Conservation (phyloP, 306 rosid genomes). For the Malus fusca region DNA sequence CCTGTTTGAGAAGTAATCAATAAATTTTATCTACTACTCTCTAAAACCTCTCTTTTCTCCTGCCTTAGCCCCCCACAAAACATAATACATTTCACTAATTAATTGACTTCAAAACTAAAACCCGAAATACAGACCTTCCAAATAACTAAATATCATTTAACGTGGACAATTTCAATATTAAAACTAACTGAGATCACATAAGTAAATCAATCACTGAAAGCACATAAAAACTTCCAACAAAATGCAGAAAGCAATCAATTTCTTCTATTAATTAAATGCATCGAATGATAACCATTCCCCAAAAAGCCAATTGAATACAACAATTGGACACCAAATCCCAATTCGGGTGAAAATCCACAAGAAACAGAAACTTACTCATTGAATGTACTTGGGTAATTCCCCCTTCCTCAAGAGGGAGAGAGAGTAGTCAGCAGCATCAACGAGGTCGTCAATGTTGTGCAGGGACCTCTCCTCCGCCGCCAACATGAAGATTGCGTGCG, state of each 20-base stretch:
- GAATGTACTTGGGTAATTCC: constrained; percentile 38
- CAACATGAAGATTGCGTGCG: constrained; percentile 59
- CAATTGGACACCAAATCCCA: not conserved
- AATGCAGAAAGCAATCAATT: not conserved
- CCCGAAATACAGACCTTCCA: not conserved
- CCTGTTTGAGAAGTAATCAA: not conserved
- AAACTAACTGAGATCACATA: not conserved
- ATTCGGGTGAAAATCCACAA: not conserved
- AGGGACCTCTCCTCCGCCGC: constrained; percentile 73
- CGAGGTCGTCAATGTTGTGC: constrained; percentile 70
- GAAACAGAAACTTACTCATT: constrained; percentile 18
- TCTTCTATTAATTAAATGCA: not conserved
- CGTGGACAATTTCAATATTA: not conserved
- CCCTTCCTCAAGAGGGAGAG: constrained; percentile 55
- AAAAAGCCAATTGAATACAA: not conserved
- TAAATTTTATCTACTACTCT: not conserved
- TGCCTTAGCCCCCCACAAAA: not conserved
- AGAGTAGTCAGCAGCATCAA: constrained; percentile 71
- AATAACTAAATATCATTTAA: not conserved
- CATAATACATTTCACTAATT: not conserved
- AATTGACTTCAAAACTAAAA: not conserved
- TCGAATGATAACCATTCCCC: not conserved
- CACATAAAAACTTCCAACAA: not conserved
- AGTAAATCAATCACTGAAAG: not conserved
- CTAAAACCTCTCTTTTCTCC: not conserved